These are phyloP conservation scores for Pinus taeda DNA, from an alignment of 75 land plant genomes.

Conservation along the genomic window DNA sequence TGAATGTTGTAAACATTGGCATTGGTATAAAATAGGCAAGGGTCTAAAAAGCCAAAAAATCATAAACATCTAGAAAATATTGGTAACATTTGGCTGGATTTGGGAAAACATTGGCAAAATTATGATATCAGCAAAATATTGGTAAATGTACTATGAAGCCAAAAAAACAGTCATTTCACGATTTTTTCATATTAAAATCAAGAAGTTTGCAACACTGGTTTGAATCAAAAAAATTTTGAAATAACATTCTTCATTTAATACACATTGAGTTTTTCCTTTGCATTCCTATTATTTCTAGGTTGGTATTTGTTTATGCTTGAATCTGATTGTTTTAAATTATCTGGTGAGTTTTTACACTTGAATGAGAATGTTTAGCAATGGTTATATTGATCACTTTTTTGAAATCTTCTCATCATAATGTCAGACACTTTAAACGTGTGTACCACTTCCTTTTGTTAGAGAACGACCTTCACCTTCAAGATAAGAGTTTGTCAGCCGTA, in stretches of 20 bases:
- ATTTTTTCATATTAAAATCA: too few relatives aligned
- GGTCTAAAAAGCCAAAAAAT: too few relatives aligned
- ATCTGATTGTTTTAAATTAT: neutral
- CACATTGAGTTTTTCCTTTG: neutral
- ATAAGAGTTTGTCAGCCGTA: conserved; percentile 10
- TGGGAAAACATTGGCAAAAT: too few relatives aligned
- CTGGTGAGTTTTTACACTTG: neutral
- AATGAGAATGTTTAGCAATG: neutral
- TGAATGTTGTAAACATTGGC: neutral
- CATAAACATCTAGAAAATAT: too few relatives aligned
- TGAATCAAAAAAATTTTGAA: neutral
- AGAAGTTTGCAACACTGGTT: too few relatives aligned
- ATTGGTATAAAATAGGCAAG: too few relatives aligned
- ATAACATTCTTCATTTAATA: neutral
- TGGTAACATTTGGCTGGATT: too few relatives aligned
- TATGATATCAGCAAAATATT: too few relatives aligned
- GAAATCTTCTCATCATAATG: neutral
- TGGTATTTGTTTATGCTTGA: neutral
- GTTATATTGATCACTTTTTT: neutral
- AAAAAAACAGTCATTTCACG: too few relatives aligned
- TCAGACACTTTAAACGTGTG: conserved; percentile 63
- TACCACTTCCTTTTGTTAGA: conserved; percentile 51
- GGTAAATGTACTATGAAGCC: too few relatives aligned
- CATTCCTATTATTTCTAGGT: neutral
- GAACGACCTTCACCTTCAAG: conserved; percentile 22